These are phyloP conservation scores for Cerrena zonata DNA, from an alignment of 1,284 basidiomycete genomes.

Conservation along the genomic window DNA sequence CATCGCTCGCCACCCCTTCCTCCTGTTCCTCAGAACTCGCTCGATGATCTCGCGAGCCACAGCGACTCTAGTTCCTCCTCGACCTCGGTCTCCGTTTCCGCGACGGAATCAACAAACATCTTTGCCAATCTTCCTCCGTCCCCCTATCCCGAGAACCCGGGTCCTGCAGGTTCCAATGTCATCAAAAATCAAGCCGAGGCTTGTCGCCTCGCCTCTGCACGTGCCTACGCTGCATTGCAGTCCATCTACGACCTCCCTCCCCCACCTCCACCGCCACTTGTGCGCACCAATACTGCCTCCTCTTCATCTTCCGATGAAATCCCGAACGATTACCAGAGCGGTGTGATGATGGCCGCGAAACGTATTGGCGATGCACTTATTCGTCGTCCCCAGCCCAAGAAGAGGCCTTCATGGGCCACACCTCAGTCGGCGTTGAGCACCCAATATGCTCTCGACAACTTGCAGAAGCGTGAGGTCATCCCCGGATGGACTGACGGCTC, in stretches of 20 bases:
- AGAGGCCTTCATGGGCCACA: conserved; percentile 19
- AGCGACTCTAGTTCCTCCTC: conserved; percentile 36
- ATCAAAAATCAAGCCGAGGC: background rate
- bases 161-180: background rate
- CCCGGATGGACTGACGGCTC: conserved; percentile 68
- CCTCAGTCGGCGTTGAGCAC: conserved; percentile 17
- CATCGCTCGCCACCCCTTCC: conserved; percentile 34
- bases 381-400: conserved; percentile 32
- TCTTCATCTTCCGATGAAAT: conserved; percentile 25
- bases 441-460: conserved; percentile 14
- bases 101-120: conserved; percentile 17
- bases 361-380: conserved; percentile 48
- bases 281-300: conserved; percentile 24
- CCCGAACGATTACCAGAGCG: conserved; percentile 41
- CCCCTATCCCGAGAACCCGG: conserved; percentile 19
- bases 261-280: conserved; percentile 43
- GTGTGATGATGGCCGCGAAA: conserved; percentile 63
- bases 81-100: conserved; percentile 24
- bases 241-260: conserved; percentile 51
- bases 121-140: conserved; percentile 21
- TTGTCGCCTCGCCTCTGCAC: background rate
- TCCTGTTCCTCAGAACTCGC: conserved; percentile 36
- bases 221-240: conserved; percentile 18
- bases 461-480: conserved; percentile 33
- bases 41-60: conserved; percentile 27